Base-by-base conservation (phyloP, 306 rosid species). In the Fragaria iinumae region DNA sequence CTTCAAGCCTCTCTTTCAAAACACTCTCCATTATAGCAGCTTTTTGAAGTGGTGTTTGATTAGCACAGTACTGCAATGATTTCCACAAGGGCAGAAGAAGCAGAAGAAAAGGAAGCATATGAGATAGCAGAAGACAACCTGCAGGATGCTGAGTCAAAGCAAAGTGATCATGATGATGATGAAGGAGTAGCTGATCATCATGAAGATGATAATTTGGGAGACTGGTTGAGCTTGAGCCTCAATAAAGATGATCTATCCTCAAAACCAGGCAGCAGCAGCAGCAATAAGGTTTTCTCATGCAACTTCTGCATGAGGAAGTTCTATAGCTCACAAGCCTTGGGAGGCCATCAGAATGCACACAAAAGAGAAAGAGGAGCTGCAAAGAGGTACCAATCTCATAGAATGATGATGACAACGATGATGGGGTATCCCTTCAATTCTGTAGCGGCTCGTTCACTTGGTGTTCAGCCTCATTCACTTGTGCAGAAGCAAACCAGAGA, bases 311-410 rank as follows among this genome's bases (percentile, higher is more conserved):
- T 84, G 90, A 89, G 96, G 73, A 91, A 87, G 74, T 91, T 91
- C 50, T 87, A 84, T 64, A 91, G 90, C 45, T 91, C 96, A 67
- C 96, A 89, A 75, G 96, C 93, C 48, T 79, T 91, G 44, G 93
- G 96, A 29, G 96, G 96, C 69, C 96, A 91, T 85, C 96, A 91
- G 73, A 91, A 91, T 79, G 96, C 96, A 67, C 93, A 91, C 83
- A 89, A 89, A 71, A 89, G 90, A 68, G 96, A 91, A 73, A 85
- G 96, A 83, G 91, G 89, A 80, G 90, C 88, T 16, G 90, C 90
- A 17, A 89, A 86, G 67, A 85, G 88, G 50, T 77, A 72, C 76
- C 83, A 85, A 56, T 83, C 91, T 77, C 86, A 83, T 43, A 85
- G 76, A 64, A 76, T 78, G 84, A 83, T 78, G 88, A 80, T 76